phyloP scores from a whole-genome alignment of 768 basidiomycete genomes.

The Lentinula raphanica region DNA sequence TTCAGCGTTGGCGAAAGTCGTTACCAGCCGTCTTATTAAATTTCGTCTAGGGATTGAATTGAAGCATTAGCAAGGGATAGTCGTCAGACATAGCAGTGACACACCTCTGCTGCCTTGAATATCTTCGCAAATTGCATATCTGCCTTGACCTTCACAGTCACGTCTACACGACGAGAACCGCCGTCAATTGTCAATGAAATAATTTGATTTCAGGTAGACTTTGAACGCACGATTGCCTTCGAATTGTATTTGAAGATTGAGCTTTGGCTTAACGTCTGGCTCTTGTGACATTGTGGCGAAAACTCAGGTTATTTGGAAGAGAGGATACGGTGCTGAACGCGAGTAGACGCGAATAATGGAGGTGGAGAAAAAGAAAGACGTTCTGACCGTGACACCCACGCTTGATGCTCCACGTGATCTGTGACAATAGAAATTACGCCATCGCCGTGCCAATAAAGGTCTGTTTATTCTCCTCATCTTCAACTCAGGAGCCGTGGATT shows the following conservation, averaged over 20 bases:
- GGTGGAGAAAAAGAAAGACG: neutral
- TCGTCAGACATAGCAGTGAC: slow-evolving; percentile 14
- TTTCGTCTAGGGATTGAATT: slow-evolving; percentile 36
- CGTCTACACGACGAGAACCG: slow-evolving; percentile 32
- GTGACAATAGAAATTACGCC: neutral
- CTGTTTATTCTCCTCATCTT: too few species aligned
- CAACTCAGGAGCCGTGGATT: too few species aligned
- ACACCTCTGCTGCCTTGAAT: slow-evolving; percentile 62
- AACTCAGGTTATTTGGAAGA: neutral
- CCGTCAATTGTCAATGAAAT: slow-evolving; percentile 4
- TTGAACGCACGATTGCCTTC: slow-evolving; percentile 48
- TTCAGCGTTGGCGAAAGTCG: slow-evolving; percentile 11
- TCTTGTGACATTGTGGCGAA: neutral
- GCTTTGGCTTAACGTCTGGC: slow-evolving; percentile 62
- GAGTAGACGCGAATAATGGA: neutral
- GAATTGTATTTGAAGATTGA: slow-evolving; percentile 53
- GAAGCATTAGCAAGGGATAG: neutral
- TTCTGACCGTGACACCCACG: neutral
- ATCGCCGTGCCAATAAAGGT: too few species aligned
- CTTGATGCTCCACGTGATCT: neutral
- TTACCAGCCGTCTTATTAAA: slow-evolving; percentile 54
- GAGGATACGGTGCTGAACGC: neutral
- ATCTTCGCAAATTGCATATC: slow-evolving; percentile 63
- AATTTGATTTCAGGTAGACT: neutral
- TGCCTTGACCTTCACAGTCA: slow-evolving; percentile 62